Evolutionary conservation across 2,329 filamentous ascomycete genomes (phyloP).

Genomic region (Aspergillus fumigatus): DNA sequence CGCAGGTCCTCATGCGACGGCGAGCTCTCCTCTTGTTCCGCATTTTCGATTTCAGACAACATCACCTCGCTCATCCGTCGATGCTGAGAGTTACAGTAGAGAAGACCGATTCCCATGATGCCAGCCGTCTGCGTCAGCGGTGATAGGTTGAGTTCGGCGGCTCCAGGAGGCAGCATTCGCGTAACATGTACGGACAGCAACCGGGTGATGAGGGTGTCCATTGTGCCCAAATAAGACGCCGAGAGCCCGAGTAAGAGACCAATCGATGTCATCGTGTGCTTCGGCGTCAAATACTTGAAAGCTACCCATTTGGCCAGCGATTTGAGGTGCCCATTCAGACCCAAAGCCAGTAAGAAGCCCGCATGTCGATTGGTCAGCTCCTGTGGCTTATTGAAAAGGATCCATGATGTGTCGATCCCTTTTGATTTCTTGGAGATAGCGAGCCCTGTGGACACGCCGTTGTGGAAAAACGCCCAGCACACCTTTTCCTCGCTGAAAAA

Average conservation of each 20-base stretch:
- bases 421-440: constrained; percentile 85
- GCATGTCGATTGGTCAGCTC: constrained; percentile 96
- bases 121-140: constrained; percentile 91
- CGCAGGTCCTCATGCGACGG: constrained; percentile 70
- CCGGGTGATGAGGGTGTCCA: constrained; percentile 92
- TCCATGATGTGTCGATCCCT: constrained; percentile 98
- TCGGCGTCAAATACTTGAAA: constrained; percentile 98
- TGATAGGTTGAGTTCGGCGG: constrained; percentile 89
- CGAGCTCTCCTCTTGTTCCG: constrained; percentile 70
- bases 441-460: constrained; percentile 86
- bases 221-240: constrained; percentile 90
- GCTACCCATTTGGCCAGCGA: constrained; percentile 95
- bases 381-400: constrained; percentile 91
- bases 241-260: constrained; percentile 88
- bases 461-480: constrained; percentile 97
- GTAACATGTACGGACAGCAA: constrained; percentile 94
- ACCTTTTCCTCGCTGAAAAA: constrained; percentile 93
- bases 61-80: constrained; percentile 98
- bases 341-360: constrained; percentile 83
- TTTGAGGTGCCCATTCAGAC: constrained; percentile 91
- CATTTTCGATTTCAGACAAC: constrained; percentile 91
- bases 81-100: constrained; percentile 94
- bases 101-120: constrained; percentile 90
- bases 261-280: constrained; percentile 98
- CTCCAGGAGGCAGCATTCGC: constrained; percentile 84